Conservation (phyloP, 345 rosid species). For the Barbarea vulgaris region DNA sequence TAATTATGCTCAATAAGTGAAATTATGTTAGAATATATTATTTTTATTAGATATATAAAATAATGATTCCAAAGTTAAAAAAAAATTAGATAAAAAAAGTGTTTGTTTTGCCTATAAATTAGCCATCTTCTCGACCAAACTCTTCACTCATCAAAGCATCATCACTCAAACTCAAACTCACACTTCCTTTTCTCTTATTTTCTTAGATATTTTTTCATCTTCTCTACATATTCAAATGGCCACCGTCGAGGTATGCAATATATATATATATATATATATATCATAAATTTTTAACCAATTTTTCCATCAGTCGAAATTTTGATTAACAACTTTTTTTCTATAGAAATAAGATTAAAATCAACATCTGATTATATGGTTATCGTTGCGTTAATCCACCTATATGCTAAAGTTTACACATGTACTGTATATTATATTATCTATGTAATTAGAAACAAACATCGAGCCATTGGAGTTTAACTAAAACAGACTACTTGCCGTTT, state of each 20-base stretch:
- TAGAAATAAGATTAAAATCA: neutral
- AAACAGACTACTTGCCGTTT: conserved; percentile 23
- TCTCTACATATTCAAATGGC: conserved; percentile 39
- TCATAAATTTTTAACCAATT: neutral
- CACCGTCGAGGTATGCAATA: conserved; percentile 33
- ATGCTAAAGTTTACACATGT: conserved; percentile 2
- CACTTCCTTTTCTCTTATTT: conserved; percentile 11
- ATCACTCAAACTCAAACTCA: conserved; percentile 1
- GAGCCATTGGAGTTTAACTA: neutral
- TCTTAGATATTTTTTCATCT: conserved; percentile 4
- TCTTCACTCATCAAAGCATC: conserved; percentile 40
- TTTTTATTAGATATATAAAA: neutral
- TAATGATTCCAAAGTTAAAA: neutral
- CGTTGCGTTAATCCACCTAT: neutral
- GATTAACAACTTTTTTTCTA: neutral
- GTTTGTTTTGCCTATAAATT: conserved; percentile 40
- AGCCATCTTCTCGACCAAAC: conserved; percentile 29
- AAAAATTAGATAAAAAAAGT: neutral
- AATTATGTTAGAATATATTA: neutral
- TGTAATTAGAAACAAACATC: neutral
- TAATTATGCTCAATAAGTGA: conserved; percentile 8
- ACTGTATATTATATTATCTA: neutral
- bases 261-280: neutral
- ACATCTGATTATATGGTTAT: neutral
- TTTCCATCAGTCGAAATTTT: neutral